These are phyloP conservation scores for Neltuma alba DNA, from an alignment of 306 rosid species.

Conservation along the genomic window DNA sequence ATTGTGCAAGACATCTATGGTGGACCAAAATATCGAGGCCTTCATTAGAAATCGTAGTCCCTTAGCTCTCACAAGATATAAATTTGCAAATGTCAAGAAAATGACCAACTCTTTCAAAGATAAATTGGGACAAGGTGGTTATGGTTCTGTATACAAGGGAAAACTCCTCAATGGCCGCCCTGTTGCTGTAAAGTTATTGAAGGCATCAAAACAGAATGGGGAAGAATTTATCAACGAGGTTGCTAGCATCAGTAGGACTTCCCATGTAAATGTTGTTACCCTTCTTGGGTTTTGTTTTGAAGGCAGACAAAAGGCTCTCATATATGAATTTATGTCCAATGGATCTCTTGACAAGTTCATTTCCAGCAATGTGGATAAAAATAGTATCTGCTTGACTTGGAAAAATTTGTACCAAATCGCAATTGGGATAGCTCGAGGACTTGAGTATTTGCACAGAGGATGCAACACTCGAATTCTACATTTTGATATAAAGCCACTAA, in stretches of 20 bases:
- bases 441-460: slow-evolving; percentile 50
- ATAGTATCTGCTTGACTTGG: not conserved
- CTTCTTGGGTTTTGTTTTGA: slow-evolving; percentile 48
- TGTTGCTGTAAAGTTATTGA: slow-evolving; percentile 53
- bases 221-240: slow-evolving; percentile 60
- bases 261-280: slow-evolving; percentile 55
- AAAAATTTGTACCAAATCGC: not conserved
- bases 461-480: slow-evolving; percentile 54
- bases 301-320: slow-evolving; percentile 39
- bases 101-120: slow-evolving; percentile 44
- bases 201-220: slow-evolving; percentile 44
- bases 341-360: slow-evolving; percentile 60
- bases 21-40: slow-evolving; percentile 39
- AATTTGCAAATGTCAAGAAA: slow-evolving; percentile 40
- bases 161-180: not conserved
- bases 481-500: slow-evolving; percentile 59
- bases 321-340: slow-evolving; percentile 55
- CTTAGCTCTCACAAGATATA: slow-evolving; percentile 40
- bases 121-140: slow-evolving; percentile 56
- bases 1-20: not conserved
- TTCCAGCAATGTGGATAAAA: not conserved
- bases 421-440: slow-evolving; percentile 36
- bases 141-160: slow-evolving; percentile 18
- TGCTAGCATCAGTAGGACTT: slow-evolving; percentile 53
- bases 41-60: slow-evolving; percentile 36